Base-by-base conservation (phyloP, 78 protist genomes). In the Dictyostelium brefeldianum region DNA sequence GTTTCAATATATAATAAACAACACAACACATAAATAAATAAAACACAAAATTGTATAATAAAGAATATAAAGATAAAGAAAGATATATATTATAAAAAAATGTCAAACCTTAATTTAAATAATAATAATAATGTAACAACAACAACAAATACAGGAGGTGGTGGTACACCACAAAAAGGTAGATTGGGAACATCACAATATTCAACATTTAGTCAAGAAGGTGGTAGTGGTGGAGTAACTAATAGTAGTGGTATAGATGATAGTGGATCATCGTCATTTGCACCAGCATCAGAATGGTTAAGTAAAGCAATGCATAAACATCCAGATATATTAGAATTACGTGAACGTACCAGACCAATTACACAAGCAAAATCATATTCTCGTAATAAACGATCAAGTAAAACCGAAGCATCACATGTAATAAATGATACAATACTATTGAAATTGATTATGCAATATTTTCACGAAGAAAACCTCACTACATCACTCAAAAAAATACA, bases 301-400 rank as follows among this genome's bases (percentile, higher is more conserved):
- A 46, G 83, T 10, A 67, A 85, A 22, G 91, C 78, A 12, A 91
- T 91, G 95, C 71, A 83, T 48, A 62, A 80, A 17, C 95, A 91
- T 81, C 84, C 95, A 29, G 90, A 91, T 91, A 69, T 91, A 22
- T 91, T 91, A n/a, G 95, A 91, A 25, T 50, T 91, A n/a, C 64
- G 91, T 46, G 95, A 91, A 73, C 9, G 95, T 27, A 80, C 83
- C 0, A 69, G 95, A 74, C 95, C 95, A 51, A 62, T 91, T 22
- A 64, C 64, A n/a, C 54, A 80, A 20, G 25, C 18, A 17, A 83
- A 91, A 74, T 83, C 95, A 64, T 83, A 57, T 36, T 91, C 90
- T 48, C 78, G 95, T 70, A 67, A 78, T 25, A 77, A 80, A 53
- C 20, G 81, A 43, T 64, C 80, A 47, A 80, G 90, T 15, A 81